A percentile compares a stretch with the other conserved stretches of the same genome.
phyloP scores from a whole-genome alignment of 352 stramenopile species.

The Globisporangium ultimum region DNA sequence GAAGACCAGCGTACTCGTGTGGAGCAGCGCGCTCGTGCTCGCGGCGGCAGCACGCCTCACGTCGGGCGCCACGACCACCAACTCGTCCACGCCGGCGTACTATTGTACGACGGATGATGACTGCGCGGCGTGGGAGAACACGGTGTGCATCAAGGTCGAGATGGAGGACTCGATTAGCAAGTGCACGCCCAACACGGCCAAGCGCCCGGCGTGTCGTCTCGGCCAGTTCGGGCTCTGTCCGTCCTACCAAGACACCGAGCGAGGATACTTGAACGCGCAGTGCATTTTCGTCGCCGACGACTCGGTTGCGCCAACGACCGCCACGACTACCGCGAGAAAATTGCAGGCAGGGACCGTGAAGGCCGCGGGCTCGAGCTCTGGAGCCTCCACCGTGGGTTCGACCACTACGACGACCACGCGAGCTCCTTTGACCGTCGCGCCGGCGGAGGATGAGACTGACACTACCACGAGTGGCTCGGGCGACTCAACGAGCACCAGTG shows the following conservation, averaged over 20 bases:
- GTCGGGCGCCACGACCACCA: conserved; percentile 6
- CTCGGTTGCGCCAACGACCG: conserved; percentile 16
- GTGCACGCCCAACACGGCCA: conserved; percentile 77
- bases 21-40: conserved; percentile 8
- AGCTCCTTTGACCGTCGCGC: conserved; percentile 5
- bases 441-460: neutral
- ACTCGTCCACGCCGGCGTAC: conserved; percentile 25
- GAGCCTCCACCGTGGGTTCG: neutral
- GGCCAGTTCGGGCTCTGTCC: conserved; percentile 68
- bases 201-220: conserved; percentile 61
- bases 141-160: conserved; percentile 77
- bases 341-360: conserved; percentile 14
- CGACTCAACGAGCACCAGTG: conserved; percentile 11
- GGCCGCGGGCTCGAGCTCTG: conserved; percentile 8
- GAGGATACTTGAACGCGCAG: conserved; percentile 79
- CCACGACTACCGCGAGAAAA: conserved; percentile 5
- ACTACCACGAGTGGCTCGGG: conserved; percentile 2
- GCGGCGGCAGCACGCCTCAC: conserved; percentile 10
- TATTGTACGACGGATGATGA: conserved; percentile 67
- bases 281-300: conserved; percentile 80
- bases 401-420: conserved; percentile 3
- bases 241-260: conserved; percentile 71
- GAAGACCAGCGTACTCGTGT: conserved; percentile 10
- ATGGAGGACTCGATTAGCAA: conserved; percentile 71
- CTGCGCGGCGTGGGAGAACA: conserved; percentile 60